These are phyloP conservation scores for Abortiporus biennis DNA, from an alignment of 1,284 basidiomycete genomes.

Conservation along the genomic window DNA sequence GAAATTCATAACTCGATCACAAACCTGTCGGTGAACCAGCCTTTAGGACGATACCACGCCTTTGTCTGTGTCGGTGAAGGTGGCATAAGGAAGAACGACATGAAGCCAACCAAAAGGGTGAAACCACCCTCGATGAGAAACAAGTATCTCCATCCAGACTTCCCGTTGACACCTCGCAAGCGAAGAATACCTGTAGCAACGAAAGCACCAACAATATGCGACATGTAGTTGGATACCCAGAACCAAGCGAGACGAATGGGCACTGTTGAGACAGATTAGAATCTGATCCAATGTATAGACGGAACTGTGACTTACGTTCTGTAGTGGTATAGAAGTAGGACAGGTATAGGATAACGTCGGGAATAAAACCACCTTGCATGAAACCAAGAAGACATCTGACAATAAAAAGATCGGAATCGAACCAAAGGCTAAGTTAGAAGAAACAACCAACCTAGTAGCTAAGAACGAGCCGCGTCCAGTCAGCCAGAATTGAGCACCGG, in stretches of 20 bases:
- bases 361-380: slow-evolving; percentile 60
- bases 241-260: slow-evolving; percentile 63
- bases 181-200: slow-evolving; percentile 59
- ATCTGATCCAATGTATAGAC: not conserved
- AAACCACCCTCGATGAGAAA: slow-evolving; percentile 51
- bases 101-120: slow-evolving; percentile 51
- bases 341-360: slow-evolving; percentile 60
- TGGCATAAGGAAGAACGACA: slow-evolving; percentile 66
- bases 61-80: slow-evolving; percentile 64
- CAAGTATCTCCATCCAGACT: slow-evolving; percentile 53
- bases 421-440: slow-evolving; percentile 24
- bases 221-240: slow-evolving; percentile 57
- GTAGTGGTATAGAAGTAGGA: slow-evolving; percentile 69
- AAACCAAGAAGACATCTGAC: slow-evolving; percentile 31
- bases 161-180: slow-evolving; percentile 50
- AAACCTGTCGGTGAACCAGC: slow-evolving; percentile 57
- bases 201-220: slow-evolving; percentile 51
- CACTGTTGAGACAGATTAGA: slow-evolving; percentile 22
- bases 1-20: too few species aligned
- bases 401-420: slow-evolving; percentile 2
- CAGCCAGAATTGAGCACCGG: slow-evolving; percentile 60
- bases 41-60: slow-evolving; percentile 59
- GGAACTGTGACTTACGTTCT: slow-evolving; percentile 29
- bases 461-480: slow-evolving; percentile 51
- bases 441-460: slow-evolving; percentile 31